Percentiles rank a stretch among this genome's conserved stretches.
Evolutionary conservation across 2,329 filamentous ascomycete genomes (phyloP).

Genomic region (Macrophomina phaseolina): DNA sequence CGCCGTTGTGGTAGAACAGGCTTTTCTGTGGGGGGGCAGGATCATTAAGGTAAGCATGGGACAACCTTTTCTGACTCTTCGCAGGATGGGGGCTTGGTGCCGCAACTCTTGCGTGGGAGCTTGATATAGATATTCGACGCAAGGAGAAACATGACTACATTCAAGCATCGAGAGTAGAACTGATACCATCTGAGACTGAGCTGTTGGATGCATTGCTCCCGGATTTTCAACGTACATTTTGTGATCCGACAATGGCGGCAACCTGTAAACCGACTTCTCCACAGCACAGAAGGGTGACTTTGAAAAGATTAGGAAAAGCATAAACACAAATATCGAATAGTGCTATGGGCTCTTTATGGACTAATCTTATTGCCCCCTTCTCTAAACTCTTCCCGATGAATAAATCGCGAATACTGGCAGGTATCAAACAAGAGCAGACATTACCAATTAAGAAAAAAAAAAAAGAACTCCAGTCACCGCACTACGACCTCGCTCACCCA

Average conservation of each 20-base stretch:
- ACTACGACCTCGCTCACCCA: not conserved
- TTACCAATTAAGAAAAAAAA: constrained; percentile 6
- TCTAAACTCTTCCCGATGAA: not conserved
- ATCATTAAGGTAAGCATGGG: constrained; percentile 1
- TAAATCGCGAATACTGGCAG: not conserved
- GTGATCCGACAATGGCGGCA: no score
- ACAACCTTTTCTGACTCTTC: not conserved
- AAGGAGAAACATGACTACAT: no score
- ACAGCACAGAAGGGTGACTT: not conserved
- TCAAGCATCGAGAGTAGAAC: no score
- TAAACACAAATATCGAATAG: not conserved
- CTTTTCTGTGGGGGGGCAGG: not conserved
- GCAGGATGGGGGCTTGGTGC: not conserved
- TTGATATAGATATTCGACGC: not conserved
- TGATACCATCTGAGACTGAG: no score
- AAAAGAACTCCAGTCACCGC: not conserved
- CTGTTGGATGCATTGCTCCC: no score
- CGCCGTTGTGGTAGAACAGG: not conserved
- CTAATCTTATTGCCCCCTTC: not conserved
- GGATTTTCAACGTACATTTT: no score
- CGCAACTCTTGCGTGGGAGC: not conserved
- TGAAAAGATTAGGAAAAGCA: not conserved
- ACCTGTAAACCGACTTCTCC: not conserved
- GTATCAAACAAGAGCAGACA: not conserved
- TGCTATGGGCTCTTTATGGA: not conserved